Conservation (phyloP, 257 asterid species). For the Solanum microdontum region DNA sequence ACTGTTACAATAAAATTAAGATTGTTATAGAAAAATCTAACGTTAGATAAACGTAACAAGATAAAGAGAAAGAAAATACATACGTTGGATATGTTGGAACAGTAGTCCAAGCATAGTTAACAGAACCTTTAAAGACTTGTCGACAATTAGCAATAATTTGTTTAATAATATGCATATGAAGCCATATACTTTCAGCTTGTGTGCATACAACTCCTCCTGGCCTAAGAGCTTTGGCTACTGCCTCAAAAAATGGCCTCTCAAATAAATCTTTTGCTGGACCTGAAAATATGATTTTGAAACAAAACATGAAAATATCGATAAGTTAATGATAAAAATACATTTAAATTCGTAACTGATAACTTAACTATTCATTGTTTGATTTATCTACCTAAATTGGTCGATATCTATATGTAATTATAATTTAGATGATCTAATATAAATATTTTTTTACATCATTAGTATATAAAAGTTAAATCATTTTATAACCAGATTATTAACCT, state of each 20-base stretch:
- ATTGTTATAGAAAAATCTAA: background rate
- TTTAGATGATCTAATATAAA: no score
- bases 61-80: background rate
- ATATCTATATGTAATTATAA: no score
- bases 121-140: conserved; percentile 92
- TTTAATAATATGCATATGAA: conserved; percentile 95
- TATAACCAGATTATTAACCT: background rate
- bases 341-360: no score
- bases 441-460: no score
- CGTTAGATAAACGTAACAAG: accelerated
- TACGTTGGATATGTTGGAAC: conserved; percentile 97
- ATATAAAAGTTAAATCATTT: no score
- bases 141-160: conserved; percentile 73
- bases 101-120: conserved; percentile 92
- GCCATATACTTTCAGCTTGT: conserved; percentile 99
- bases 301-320: background rate
- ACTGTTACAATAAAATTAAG: background rate
- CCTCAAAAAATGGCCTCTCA: conserved; percentile 83
- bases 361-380: no score
- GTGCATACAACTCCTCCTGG: conserved; percentile 96
- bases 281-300: background rate
- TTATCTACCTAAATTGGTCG: no score
- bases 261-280: conserved; percentile 97
- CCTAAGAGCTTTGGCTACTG: conserved; percentile 80
- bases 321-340: no score